Conservation (phyloP, 352 stramenopile genomes). For the Phytophthora cryptogea region DNA sequence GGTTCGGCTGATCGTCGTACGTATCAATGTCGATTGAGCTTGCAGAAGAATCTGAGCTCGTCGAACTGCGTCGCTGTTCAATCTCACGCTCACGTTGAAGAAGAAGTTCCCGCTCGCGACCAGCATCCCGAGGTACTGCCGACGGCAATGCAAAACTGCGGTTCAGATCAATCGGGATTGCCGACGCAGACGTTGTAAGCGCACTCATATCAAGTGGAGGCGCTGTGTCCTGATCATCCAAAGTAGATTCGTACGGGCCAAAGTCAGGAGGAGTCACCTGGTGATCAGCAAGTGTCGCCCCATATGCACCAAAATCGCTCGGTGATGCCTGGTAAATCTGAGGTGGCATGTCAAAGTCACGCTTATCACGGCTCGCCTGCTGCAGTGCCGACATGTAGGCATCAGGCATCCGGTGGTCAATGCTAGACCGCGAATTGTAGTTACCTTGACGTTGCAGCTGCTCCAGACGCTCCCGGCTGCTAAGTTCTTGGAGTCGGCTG, state of each 20-base stretch:
- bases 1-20: slow-evolving; percentile 36
- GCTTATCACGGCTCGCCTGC: slow-evolving; percentile 38
- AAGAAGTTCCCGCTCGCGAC: slow-evolving; percentile 18
- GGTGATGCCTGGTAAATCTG: slow-evolving; percentile 29
- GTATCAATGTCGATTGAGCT: slow-evolving; percentile 78
- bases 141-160: slow-evolving; percentile 12
- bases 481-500: slow-evolving; percentile 39
- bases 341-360: slow-evolving; percentile 31
- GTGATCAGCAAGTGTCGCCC: slow-evolving; percentile 25
- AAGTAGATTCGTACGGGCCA: slow-evolving; percentile 24
- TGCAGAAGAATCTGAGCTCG: slow-evolving; percentile 66
- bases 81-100: slow-evolving; percentile 27
- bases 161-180: slow-evolving; percentile 28
- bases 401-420: slow-evolving; percentile 33
- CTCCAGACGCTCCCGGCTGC: slow-evolving; percentile 33
- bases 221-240: slow-evolving; percentile 15
- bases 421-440: slow-evolving; percentile 28
- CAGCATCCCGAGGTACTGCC: slow-evolving; percentile 11
- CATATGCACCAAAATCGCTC: slow-evolving; percentile 32
- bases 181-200: slow-evolving; percentile 28
- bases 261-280: slow-evolving; percentile 25
- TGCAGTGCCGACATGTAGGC: slow-evolving; percentile 41
- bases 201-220: slow-evolving; percentile 43
- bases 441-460: slow-evolving; percentile 35
- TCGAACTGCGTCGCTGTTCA: slow-evolving; percentile 40